A percentile compares a stretch with the other conserved stretches of the same genome.
These are phyloP conservation scores for Fagopyrum homotropicum DNA, from an alignment of 148 eudicot species.

Conservation along the genomic window DNA sequence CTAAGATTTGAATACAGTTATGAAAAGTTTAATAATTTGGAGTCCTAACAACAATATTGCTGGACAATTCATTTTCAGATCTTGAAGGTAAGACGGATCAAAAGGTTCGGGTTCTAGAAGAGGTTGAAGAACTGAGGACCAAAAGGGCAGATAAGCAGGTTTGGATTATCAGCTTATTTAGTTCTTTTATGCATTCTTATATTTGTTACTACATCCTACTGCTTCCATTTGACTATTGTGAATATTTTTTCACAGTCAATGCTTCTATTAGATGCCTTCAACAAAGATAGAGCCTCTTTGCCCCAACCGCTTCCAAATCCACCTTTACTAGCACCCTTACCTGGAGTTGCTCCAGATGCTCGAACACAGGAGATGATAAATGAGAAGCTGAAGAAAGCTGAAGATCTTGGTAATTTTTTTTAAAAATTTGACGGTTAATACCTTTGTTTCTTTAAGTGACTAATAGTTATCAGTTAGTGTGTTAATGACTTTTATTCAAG, in stretches of 20 bases:
- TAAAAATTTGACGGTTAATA: not conserved
- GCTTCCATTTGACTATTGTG: not conserved
- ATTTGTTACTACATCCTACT: not conserved
- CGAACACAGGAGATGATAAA: conserved; percentile 93
- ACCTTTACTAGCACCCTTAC: conserved; percentile 59
- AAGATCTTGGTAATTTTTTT: conserved; percentile 64
- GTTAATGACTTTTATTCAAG: not conserved
- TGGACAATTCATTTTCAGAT: conserved; percentile 35
- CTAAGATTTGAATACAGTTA: not conserved
- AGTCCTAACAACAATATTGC: not conserved
- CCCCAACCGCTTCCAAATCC: conserved; percentile 86
- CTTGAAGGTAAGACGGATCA: conserved; percentile 89
- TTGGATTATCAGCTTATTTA: not conserved
- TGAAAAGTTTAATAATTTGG: not conserved
- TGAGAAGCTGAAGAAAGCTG: conserved; percentile 96
- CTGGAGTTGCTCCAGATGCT: conserved; percentile 73
- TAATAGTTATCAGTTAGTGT: not conserved
- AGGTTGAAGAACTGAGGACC: conserved; percentile 69
- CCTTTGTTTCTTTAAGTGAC: not conserved
- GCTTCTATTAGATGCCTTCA: conserved; percentile 92
- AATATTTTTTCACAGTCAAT: conserved; percentile 46
- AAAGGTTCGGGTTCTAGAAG: conserved; percentile 73
- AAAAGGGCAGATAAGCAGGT: conserved; percentile 97
- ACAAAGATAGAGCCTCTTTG: conserved; percentile 89
- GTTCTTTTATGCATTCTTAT: not conserved